Evolutionary conservation across 306 rosid genomes (phyloP).

Genomic region (Vigna reflexopilosa): DNA sequence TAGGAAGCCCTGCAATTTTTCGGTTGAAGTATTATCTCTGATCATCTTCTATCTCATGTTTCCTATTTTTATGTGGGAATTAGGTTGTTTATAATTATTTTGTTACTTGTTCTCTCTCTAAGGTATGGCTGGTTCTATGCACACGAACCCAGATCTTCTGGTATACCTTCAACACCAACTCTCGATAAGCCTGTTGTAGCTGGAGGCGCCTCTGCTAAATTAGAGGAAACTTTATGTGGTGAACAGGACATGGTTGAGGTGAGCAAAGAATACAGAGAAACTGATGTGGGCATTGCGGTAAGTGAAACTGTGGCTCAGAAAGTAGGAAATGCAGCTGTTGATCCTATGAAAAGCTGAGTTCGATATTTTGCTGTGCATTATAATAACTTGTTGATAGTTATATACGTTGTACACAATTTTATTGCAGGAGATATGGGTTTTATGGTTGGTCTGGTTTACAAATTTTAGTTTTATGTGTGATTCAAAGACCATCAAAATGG

Average conservation of each 20-base stretch:
- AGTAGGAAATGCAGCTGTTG: slow-evolving; percentile 39
- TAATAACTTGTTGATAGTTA: not conserved
- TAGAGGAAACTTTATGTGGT: slow-evolving; percentile 43
- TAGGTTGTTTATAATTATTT: slow-evolving; percentile 13
- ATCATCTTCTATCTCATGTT: slow-evolving; percentile 25
- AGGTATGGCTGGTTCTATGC: slow-evolving; percentile 89
- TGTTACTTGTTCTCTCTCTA: slow-evolving; percentile 46
- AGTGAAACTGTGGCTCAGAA: slow-evolving; percentile 50
- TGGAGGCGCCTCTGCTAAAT: slow-evolving; percentile 37
- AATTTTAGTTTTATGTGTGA: not conserved
- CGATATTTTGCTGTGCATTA: slow-evolving; percentile 18
- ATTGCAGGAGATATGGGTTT: slow-evolving; percentile 15
- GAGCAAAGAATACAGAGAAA: slow-evolving; percentile 45
- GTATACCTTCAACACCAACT: slow-evolving; percentile 46
- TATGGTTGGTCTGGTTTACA: slow-evolving; percentile 27
- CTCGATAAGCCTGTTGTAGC: slow-evolving; percentile 40
- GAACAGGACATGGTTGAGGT: slow-evolving; percentile 46
- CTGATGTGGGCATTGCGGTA: slow-evolving; percentile 46
- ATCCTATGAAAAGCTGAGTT: slow-evolving; percentile 50
- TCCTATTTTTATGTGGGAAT: not conserved
- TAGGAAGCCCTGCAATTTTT: slow-evolving; percentile 79
- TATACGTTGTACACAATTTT: slow-evolving; percentile 15
- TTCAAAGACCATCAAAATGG: slow-evolving; percentile 13
- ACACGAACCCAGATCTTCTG: slow-evolving; percentile 39
- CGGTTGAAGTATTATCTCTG: slow-evolving; percentile 69